Percentiles rank a stretch among this genome's conserved stretches.
These are phyloP conservation scores for Epichloe sylvatica DNA, from an alignment of 2,329 filamentous ascomycete species.

Conservation along the genomic window DNA sequence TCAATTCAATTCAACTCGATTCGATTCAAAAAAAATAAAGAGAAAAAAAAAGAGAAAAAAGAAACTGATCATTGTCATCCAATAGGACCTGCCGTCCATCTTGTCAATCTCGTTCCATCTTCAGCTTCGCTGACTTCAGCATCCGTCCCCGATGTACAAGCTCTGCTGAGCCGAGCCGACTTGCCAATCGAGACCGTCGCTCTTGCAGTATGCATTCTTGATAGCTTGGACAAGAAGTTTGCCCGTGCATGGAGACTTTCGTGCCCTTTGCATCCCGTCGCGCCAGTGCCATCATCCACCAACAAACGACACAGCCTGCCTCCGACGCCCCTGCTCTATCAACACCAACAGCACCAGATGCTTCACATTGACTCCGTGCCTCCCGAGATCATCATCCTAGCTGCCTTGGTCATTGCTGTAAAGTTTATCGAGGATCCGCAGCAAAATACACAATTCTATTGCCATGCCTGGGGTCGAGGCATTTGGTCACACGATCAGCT, in stretches of 20 bases:
- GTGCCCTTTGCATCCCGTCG: slow-evolving; percentile 33
- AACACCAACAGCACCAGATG: slow-evolving; percentile 35
- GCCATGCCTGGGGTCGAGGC: slow-evolving; percentile 36
- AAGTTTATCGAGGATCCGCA: slow-evolving; percentile 52
- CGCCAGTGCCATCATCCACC: slow-evolving; percentile 9
- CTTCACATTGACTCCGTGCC: slow-evolving; percentile 47
- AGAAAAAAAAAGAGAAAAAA: no score
- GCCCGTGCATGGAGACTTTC: slow-evolving; percentile 47
- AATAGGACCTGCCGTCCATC: slow-evolving; percentile 49
- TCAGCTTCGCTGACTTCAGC: slow-evolving; percentile 45
- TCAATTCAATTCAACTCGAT: no score
- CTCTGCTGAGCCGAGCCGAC: slow-evolving; percentile 42
- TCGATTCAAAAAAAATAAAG: no score
- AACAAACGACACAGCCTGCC: slow-evolving; percentile 37
- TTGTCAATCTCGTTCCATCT: slow-evolving; percentile 52
- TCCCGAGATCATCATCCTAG: slow-evolving; percentile 50
- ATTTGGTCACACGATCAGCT: slow-evolving; percentile 49
- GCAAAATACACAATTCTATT: slow-evolving; percentile 39
- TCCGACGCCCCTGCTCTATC: slow-evolving; percentile 20
- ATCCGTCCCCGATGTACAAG: slow-evolving; percentile 45
- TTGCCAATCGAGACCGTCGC: slow-evolving; percentile 49
- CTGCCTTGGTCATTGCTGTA: slow-evolving; percentile 47
- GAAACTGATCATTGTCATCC: neutral
- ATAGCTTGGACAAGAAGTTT: slow-evolving; percentile 49
- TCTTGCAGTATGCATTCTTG: slow-evolving; percentile 51